These are phyloP conservation scores for Aspergillus sp. DNA, from an alignment of 2,329 filamentous ascomycete genomes.

Conservation along the genomic window DNA sequence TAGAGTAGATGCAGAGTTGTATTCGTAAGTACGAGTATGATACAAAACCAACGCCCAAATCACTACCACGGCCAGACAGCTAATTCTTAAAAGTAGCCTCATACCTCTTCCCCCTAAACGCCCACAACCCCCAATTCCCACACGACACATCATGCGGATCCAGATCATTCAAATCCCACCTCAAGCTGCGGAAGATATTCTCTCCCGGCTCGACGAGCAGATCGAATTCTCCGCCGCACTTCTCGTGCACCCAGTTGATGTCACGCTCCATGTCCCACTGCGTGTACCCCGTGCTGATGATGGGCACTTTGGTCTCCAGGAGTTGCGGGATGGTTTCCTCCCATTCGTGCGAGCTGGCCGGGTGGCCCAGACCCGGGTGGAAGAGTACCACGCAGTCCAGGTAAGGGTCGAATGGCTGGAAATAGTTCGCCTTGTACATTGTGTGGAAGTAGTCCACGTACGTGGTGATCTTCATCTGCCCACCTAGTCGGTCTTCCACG, in stretches of 20 bases:
- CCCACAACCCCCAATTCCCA: conserved; percentile 96
- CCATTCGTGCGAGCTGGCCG: conserved; percentile 91
- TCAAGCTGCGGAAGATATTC: conserved; percentile 84
- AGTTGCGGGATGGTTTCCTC: conserved; percentile 79
- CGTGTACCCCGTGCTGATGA: conserved; percentile 92
- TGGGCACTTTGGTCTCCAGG: conserved; percentile 89
- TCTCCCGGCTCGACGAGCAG: conserved; percentile 84
- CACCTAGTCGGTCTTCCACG: conserved; percentile 80
- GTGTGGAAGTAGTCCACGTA: conserved; percentile 98
- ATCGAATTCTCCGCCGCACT: conserved; percentile 83
- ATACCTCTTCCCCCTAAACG: conserved; percentile 92
- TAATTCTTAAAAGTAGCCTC: conserved; percentile 30
- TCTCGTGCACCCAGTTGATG: conserved; percentile 79
- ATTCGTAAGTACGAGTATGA: too few relatives aligned
- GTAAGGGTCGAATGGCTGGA: conserved; percentile 93
- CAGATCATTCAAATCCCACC: conserved; percentile 95
- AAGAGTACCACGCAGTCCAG: conserved; percentile 97
- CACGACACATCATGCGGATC: conserved; percentile 91
- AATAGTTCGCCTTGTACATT: conserved; percentile 80
- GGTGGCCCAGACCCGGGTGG: conserved; percentile 92
- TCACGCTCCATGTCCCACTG: conserved; percentile 91
- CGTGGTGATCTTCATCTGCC: conserved; percentile 91
- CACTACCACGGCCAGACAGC: too few relatives aligned
- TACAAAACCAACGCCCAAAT: too few relatives aligned
- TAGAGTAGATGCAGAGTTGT: not conserved